These are phyloP conservation scores for Bruguiera gymnorhiza DNA, from an alignment of 345 rosid species.

Conservation along the genomic window DNA sequence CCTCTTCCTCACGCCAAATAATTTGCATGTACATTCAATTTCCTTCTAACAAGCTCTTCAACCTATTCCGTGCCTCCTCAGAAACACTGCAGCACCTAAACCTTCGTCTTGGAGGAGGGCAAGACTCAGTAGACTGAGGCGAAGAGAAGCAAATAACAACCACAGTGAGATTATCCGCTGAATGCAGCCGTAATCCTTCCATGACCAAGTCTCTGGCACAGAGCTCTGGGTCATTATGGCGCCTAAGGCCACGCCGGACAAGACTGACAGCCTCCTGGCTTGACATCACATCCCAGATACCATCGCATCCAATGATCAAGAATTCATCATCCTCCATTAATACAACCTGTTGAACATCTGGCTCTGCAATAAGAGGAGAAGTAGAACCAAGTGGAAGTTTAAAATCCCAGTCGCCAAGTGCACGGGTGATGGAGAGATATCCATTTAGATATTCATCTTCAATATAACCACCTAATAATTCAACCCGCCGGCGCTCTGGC, in stretches of 20 bases:
- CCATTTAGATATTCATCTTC: conserved; percentile 58
- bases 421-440: conserved; percentile 67
- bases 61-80: conserved; percentile 49
- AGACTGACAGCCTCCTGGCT: conserved; percentile 77
- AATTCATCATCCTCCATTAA: conserved; percentile 81
- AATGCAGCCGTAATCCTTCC: conserved; percentile 51
- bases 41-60: conserved; percentile 53
- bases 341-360: conserved; percentile 53
- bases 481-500: conserved; percentile 74
- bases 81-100: conserved; percentile 41
- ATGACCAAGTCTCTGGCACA: conserved; percentile 57
- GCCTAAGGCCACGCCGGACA: conserved; percentile 57
- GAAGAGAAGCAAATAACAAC: conserved; percentile 49
- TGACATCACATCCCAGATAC: conserved; percentile 82
- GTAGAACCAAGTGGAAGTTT: conserved; percentile 56
- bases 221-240: conserved; percentile 52
- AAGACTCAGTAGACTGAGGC: conserved; percentile 27
- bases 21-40: conserved; percentile 43
- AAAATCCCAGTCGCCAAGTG: conserved; percentile 89
- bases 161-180: conserved; percentile 56
- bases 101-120: conserved; percentile 46
- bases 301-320: conserved; percentile 81
- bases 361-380: conserved; percentile 81
- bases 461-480: conserved; percentile 50
- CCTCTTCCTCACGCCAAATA: not conserved